Conservation (phyloP, 768 basidiomycete genomes). For the Lactarius hengduanensis region DNA sequence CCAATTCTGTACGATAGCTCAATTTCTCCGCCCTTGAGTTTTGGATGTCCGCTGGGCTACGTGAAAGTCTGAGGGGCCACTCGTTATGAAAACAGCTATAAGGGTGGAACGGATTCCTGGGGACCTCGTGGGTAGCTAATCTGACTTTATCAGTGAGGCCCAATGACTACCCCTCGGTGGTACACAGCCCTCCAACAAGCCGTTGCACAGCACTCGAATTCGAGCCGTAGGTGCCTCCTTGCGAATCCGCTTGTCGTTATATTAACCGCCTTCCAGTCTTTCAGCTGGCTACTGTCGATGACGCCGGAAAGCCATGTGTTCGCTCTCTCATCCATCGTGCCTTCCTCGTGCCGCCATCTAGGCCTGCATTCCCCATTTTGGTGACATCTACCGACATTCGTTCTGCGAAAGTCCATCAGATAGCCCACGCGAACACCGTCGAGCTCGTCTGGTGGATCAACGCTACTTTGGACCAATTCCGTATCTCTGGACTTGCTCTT, state of each 20-base stretch:
- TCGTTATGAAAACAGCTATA: too few relatives aligned
- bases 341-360: constrained; percentile 47
- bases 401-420: constrained; percentile 61
- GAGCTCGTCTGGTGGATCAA: constrained; percentile 77
- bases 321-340: constrained; percentile 64
- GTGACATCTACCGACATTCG: constrained; percentile 72
- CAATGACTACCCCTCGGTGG: constrained; percentile 32
- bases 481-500: constrained; percentile 57
- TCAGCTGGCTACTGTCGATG: constrained; percentile 60
- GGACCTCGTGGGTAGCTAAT: too few relatives aligned
- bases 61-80: too few relatives aligned
- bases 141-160: too few relatives aligned
- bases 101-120: too few relatives aligned
- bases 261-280: constrained; percentile 41
- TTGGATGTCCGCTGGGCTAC: too few relatives aligned
- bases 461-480: constrained; percentile 67
- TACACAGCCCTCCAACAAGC: constrained; percentile 32
- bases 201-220: constrained; percentile 31
- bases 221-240: constrained; percentile 27
- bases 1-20: too few relatives aligned
- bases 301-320: constrained; percentile 50
- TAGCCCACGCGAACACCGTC: constrained; percentile 48
- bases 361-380: constrained; percentile 56
- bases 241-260: background rate
- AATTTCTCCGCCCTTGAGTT: too few relatives aligned